Evolutionary conservation across 495 filamentous ascomycete genomes (phyloP).

Genomic region (Aspergillus affinis): DNA sequence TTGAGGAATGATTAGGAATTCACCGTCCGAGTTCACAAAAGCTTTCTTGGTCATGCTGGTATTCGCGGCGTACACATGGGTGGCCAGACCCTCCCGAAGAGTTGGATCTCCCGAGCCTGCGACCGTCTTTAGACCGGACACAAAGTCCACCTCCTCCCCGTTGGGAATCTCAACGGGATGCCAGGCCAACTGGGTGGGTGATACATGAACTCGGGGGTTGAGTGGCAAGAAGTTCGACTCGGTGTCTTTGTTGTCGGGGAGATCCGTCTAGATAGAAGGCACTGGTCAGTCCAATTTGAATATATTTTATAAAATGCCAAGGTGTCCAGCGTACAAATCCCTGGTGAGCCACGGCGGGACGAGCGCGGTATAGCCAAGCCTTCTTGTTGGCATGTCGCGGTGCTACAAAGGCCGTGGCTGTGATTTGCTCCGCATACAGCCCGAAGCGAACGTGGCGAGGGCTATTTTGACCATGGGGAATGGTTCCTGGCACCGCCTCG

Average conservation of each 20-base stretch:
- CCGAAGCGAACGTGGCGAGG: slow-evolving; percentile 49
- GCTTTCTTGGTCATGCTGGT: slow-evolving; percentile 47
- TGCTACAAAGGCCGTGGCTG: slow-evolving; percentile 48
- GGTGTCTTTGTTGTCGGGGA: slow-evolving; percentile 46
- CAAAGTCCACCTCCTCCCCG: slow-evolving; percentile 39
- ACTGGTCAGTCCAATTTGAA: slow-evolving; percentile 10
- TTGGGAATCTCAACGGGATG: slow-evolving; percentile 46
- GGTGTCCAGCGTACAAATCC: slow-evolving; percentile 40
- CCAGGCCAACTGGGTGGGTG: slow-evolving; percentile 53
- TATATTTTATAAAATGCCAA: neutral
- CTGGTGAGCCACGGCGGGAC: slow-evolving; percentile 51
- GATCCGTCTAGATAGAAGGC: slow-evolving; percentile 36
- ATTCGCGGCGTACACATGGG: slow-evolving; percentile 48
- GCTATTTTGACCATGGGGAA: slow-evolving; percentile 49
- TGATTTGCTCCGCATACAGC: slow-evolving; percentile 49
- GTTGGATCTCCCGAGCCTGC: slow-evolving; percentile 52
- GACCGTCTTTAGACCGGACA: slow-evolving; percentile 48
- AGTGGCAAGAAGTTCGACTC: slow-evolving; percentile 49
- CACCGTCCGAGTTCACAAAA: slow-evolving; percentile 51
- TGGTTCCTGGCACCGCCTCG: slow-evolving; percentile 50
- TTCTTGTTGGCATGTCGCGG: slow-evolving; percentile 50
- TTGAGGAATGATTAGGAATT: slow-evolving; percentile 49
- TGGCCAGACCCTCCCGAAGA: slow-evolving; percentile 47
- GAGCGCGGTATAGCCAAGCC: slow-evolving; percentile 48
- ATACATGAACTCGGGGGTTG: slow-evolving; percentile 60